Evolutionary conservation across 1,284 basidiomycete species (phyloP).

Genomic region (Melampsora abietis-canadensis): DNA sequence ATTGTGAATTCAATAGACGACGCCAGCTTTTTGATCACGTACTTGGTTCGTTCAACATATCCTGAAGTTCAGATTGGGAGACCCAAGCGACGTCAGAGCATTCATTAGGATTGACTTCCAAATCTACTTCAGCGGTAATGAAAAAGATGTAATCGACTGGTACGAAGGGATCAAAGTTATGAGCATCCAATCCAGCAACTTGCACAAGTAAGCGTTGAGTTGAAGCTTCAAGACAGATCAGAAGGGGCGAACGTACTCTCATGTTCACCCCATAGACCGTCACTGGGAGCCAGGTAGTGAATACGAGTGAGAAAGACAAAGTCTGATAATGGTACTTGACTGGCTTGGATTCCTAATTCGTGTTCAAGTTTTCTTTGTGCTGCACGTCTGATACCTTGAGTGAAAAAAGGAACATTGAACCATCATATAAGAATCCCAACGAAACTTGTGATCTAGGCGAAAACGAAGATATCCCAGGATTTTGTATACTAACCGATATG

Average conservation of each 20-base stretch:
- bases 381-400: constrained; percentile 68
- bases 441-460: background rate
- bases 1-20: background rate
- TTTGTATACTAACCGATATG: constrained; percentile 63
- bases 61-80: constrained; percentile 78
- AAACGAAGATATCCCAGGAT: background rate
- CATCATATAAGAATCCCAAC: background rate
- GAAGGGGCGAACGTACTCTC: constrained; percentile 67
- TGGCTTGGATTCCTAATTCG: constrained; percentile 83
- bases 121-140: constrained; percentile 80
- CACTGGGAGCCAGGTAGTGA: constrained; percentile 91
- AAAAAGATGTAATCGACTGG: constrained; percentile 98
- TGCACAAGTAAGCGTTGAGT: background rate
- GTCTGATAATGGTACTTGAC: constrained; percentile 69
- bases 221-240: background rate
- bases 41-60: constrained; percentile 83
- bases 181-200: constrained; percentile 2
- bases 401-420: background rate
- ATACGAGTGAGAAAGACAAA: constrained; percentile 96
- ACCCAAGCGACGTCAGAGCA: constrained; percentile 90
- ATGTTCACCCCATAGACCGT: constrained; percentile 96
- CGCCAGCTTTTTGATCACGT: constrained; percentile 49
- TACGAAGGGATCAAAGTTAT: background rate
- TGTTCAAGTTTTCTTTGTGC: constrained; percentile 94
- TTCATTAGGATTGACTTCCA: constrained; percentile 82